Evolutionary conservation across 805 yeast species (phyloP), one percentile per base, ranked within the genome.

Genomic region (Metschnikowia gelsemii): DNA sequence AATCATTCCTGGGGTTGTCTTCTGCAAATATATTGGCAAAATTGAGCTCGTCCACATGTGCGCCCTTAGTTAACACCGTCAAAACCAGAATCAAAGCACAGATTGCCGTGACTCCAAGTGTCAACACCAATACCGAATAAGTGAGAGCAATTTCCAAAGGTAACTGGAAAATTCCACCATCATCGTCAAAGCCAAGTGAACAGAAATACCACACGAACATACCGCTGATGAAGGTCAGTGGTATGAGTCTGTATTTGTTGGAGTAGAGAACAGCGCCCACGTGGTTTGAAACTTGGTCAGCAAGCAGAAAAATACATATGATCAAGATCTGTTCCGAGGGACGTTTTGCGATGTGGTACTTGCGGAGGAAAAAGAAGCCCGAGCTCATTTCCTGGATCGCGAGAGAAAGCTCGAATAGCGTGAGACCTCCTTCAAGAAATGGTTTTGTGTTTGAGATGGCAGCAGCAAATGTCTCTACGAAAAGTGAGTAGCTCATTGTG

Each of bases 321-420:
- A 70, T 61, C 31, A 76, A 67, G 33, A 76, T 64, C 55, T 73
- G 86, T 35, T 68, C 73, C 1, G 80, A 73, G 23, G 80, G 87
- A 35, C 71, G 38, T 64, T 24, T 51, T 32, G 45, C 46, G 17
- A 45, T 13, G 11, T 18, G 11, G 24, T 36, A 24, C 30, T 50
- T 52, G 8, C 62, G 57, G 31, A 61, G 54, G 29, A 44, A 42
- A 38, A 64, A 55, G 32, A 58, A 49, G 2, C 61, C 63, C 17
- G 71, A 68, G 57, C 75, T 84, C 43, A 75, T 80, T 51, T 85
- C 93, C 53, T 84, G 90, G 55, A 83, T 83, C 9, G 87, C 86
- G 12, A 84, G 58, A 3, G 91, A 82, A 52, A 80, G 83, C 58
- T 86, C 93, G 61, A 85, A 84, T 25, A 85, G 62, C 0, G 93